Evolutionary conservation across 768 basidiomycete species (phyloP), one percentile per base, ranked within the genome.

Genomic region (Boletus rufocinnamomeus): DNA sequence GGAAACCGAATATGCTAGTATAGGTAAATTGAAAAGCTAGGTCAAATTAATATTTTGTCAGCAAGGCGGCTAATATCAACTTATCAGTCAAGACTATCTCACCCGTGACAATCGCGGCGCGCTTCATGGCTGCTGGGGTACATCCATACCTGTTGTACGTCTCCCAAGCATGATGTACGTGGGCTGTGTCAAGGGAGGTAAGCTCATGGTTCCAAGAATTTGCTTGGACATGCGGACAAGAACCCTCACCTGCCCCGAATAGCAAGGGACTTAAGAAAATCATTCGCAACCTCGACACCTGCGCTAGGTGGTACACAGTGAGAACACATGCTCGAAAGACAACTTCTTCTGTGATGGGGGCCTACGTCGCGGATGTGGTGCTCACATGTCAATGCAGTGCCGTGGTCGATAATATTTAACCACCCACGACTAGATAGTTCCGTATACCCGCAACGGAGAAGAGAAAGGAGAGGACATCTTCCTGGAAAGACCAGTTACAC

Each of bases 161-260:
- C 58, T 98, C 97, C 83, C 86, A 91, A 16, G 88, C 93, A 66
- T 98, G 97, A 66, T 99, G 97, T 1, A 86, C 75, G 69, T 99
- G 97, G 2, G 97, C 96, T 94, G 63, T 28, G 51, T 47, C 40
- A 47, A 47, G 50, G 41, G 37, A 54, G 48, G 56, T 59, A 40
- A 63, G 43, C 19, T 54, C 47, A 14, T 60, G 60, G 28, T 56
- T 53, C 40, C 47, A 43, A 25, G 16, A 11, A 19, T 23, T 25
- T 28, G 27, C 27, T 34, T 43, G 25, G 27, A 13, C 25, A 25
- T 41, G 27, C 34, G 17, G 43, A 53, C 34, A 21, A 50, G 32
- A 35, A 50, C 8, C 74, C 87, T 45, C 59, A 93, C 94, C 94
- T 30, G 91, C 74, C 21, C 95, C 97, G 66, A 99, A 99, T 56